Evolutionary conservation across 148 eudicot genomes (phyloP), one percentile per base, ranked within the genome.

Genomic region (Cornus suecica): DNA sequence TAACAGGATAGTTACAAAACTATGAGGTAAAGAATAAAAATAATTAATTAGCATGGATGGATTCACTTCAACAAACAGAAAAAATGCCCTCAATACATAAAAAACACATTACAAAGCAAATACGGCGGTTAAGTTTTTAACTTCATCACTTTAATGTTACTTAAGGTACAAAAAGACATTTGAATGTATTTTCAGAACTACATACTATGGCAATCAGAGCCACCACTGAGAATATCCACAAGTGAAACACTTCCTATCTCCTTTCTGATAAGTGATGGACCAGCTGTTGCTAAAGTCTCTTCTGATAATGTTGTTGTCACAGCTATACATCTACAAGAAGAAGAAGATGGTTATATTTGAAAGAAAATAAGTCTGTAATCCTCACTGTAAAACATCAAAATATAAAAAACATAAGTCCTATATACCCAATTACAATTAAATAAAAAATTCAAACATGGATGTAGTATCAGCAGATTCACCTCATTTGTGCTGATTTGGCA

Each of bases 401-500:
- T 8, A 42, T 58, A 68, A 20, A 63, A 71, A 16, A 11, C 3
- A 76, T 41, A 52, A 51, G 73, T 45, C 51, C 54, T 62, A 10
- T 71, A 48, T 30, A 42, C 31, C 20, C 32, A 58, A 48, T 41
- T 23, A 67, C 27, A 25, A 42, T 60, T n/a, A n/a, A n/a, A n/a
- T n/a, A n/a, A 54, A 23, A 22, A 56, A 61, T 14, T 73, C 32
- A 34, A 66, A 31, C 65, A 22, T 25, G 52, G 66, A 22, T 34
- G 22, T 37, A 28, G 31, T 56, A 66, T 54, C 58, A 58, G 68
- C 66, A 77, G 18, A 68, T 45, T 66, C 79, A 92, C 99, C 99
- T 95, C 97, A 95, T 95, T 71, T 87, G 73, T 71, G 99, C 97
- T 24, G 99, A 89, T 27, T 89, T 86, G 78, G 99, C 99, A 76